These are phyloP conservation scores for Trypanosoma conorhini DNA, from an alignment of 208 protist species.

Conservation along the genomic window DNA sequence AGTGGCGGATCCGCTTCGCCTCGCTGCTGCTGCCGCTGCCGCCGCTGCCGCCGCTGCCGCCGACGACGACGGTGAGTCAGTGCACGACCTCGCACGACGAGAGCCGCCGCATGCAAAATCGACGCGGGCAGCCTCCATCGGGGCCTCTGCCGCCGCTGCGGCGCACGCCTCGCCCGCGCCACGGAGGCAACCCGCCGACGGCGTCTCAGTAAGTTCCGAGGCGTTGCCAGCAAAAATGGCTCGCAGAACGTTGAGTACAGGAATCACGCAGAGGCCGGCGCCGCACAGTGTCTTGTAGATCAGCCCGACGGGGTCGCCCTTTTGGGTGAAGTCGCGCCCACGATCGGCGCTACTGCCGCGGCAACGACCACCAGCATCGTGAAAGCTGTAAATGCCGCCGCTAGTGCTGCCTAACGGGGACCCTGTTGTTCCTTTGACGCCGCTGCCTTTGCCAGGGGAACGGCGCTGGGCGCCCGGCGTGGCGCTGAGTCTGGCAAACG, in stretches of 20 bases:
- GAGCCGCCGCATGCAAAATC: too few relatives aligned
- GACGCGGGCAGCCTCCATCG: background rate
- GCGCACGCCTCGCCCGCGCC: conserved; percentile 29
- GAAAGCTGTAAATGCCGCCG: background rate
- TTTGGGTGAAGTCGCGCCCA: background rate
- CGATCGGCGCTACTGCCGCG: background rate
- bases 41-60: background rate
- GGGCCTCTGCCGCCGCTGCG: background rate
- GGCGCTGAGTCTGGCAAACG: conserved; percentile 3
- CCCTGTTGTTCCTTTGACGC: background rate
- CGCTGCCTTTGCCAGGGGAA: background rate
- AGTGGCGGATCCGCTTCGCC: background rate
- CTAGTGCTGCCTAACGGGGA: background rate
- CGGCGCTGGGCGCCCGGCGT: background rate
- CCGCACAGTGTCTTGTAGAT: conserved; percentile 47
- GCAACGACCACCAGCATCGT: background rate
- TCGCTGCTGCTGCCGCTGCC: background rate
- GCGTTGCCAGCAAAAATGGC: conserved; percentile 59
- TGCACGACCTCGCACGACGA: background rate
- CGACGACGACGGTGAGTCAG: background rate
- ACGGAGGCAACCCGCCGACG: conserved; percentile 42
- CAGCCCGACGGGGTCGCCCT: conserved; percentile 16
- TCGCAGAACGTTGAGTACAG: conserved; percentile 60
- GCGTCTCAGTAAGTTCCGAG: conserved; percentile 47
- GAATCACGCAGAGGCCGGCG: conserved; percentile 49